Base-by-base conservation (phyloP, 306 rosid species). In the Ceratonia siliqua region DNA sequence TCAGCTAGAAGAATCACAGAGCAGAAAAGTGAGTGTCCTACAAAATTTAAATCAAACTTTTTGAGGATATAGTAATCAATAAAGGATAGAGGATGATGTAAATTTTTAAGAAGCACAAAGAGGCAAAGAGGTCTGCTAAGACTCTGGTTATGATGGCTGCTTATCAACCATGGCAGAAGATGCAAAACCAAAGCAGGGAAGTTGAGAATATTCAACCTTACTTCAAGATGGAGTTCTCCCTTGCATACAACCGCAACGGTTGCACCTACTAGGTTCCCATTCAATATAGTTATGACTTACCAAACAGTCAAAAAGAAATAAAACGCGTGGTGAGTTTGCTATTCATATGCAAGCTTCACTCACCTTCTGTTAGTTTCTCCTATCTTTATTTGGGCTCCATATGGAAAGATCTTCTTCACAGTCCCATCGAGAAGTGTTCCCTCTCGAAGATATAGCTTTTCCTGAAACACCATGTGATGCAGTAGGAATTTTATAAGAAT, bases 391-490 rank as follows among this genome's bases (percentile, higher is more conserved):
- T 92, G 98, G 49, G 96, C 99, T 73, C 99, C 99, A 83, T 83
- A 94, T 0, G 96, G 96, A 35, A 82, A 83, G 22, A 92, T 79
- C 79, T 89, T 90, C 79, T 82, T 89, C 38, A 94, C 95, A 0
- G 89, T 92, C 64, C 99, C 99, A 68, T 88, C 87, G 50, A 94
- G 68, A 80, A 92, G 96, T 13, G 96, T 79, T 76, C 99, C 99
- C 53, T 92, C 98, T 7, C 87, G 84, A 63, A 94, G 96, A 78
- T 83, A 20, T 70, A 79, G 49, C 74, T 78, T 86, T 86, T 87
- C 92, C 96, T 94, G 89, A 33, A 81, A 78, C 12, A 68, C 35
- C 39, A 83, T 56, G 58, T 56, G 33, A 41, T 46, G 79, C 13
- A 61, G 48, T 3, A 45, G 46, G 20, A 54, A 39, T 77, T 76